A percentile compares a stretch with the other conserved stretches of the same genome.
Conservation (phyloP, 768 basidiomycete species). For the Heimioporus sp. region DNA sequence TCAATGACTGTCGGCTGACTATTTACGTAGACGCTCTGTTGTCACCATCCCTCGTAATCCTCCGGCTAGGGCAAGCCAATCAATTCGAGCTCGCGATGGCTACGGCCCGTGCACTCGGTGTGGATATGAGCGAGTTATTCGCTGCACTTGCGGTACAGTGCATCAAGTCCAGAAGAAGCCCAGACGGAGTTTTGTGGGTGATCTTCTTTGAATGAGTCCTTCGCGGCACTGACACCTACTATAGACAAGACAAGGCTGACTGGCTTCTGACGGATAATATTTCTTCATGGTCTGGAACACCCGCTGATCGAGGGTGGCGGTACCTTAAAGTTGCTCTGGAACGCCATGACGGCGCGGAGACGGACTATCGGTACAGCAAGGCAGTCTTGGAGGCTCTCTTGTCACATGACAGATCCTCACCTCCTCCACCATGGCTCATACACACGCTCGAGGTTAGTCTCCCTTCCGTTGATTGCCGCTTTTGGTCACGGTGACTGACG, state of each 20-base stretch:
- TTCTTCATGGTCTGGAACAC: constrained; percentile 79
- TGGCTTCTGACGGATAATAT: constrained; percentile 86
- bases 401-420: constrained; percentile 53
- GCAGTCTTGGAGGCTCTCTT: constrained; percentile 75
- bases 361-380: constrained; percentile 75
- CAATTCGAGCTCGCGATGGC: constrained; percentile 78
- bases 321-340: constrained; percentile 81
- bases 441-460: constrained; percentile 63
- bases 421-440: constrained; percentile 83
- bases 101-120: constrained; percentile 68
- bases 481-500: neutral
- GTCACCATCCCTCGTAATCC: constrained; percentile 64
- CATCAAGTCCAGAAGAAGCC: constrained; percentile 65
- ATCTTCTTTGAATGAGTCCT: neutral
- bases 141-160: constrained; percentile 75
- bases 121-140: constrained; percentile 89
- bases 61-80: constrained; percentile 74
- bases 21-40: constrained; percentile 48
- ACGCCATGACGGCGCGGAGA: constrained; percentile 69
- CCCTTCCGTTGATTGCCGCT: neutral
- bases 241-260: constrained; percentile 67
- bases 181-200: constrained; percentile 58
- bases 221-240: constrained; percentile 4
- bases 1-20: constrained; percentile 13
- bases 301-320: constrained; percentile 81